Evolutionary conservation across 2,329 filamentous ascomycete genomes (phyloP).

Genomic region (Aspergillus amoenus): DNA sequence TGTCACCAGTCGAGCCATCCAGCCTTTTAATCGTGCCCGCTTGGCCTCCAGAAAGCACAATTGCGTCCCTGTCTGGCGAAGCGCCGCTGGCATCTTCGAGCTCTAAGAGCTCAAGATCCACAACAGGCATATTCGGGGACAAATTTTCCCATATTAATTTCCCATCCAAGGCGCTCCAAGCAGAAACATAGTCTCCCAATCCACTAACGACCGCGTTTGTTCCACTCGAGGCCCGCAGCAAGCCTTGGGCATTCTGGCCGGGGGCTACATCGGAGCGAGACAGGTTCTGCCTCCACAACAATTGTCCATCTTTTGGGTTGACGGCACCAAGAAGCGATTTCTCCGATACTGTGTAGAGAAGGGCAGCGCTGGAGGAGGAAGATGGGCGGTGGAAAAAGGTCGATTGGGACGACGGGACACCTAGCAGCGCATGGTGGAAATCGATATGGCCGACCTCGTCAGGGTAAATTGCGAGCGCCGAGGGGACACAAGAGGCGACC

Average conservation of each 20-base stretch:
- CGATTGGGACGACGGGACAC: slow-evolving; percentile 74
- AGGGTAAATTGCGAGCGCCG: slow-evolving; percentile 69
- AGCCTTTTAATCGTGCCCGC: slow-evolving; percentile 66
- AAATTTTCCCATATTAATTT: slow-evolving; percentile 71
- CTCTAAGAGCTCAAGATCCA: slow-evolving; percentile 70
- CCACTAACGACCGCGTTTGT: slow-evolving; percentile 77
- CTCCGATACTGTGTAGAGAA: slow-evolving; percentile 89
- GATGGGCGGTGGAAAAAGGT: slow-evolving; percentile 94
- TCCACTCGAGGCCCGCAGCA: slow-evolving; percentile 72
- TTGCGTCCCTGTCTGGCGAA: slow-evolving; percentile 58
- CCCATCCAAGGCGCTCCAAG: slow-evolving; percentile 83
- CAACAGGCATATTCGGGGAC: slow-evolving; percentile 50
- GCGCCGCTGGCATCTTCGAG: slow-evolving; percentile 57
- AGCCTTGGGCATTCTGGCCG: slow-evolving; percentile 24
- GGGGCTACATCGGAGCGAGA: slow-evolving; percentile 42
- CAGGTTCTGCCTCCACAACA: slow-evolving; percentile 84
- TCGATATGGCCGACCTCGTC: slow-evolving; percentile 92
- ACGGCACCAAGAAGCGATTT: slow-evolving; percentile 80
- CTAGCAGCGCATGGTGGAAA: slow-evolving; percentile 88
- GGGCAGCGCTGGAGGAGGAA: slow-evolving; percentile 76
- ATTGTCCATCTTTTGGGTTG: slow-evolving; percentile 78
- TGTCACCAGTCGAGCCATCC: slow-evolving; percentile 68
- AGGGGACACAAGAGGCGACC: slow-evolving; percentile 49
- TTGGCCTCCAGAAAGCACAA: slow-evolving; percentile 63
- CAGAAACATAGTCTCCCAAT: slow-evolving; percentile 66